Base-by-base conservation (phyloP, 805 yeast genomes). In the Myxozyma mucilagina region DNA sequence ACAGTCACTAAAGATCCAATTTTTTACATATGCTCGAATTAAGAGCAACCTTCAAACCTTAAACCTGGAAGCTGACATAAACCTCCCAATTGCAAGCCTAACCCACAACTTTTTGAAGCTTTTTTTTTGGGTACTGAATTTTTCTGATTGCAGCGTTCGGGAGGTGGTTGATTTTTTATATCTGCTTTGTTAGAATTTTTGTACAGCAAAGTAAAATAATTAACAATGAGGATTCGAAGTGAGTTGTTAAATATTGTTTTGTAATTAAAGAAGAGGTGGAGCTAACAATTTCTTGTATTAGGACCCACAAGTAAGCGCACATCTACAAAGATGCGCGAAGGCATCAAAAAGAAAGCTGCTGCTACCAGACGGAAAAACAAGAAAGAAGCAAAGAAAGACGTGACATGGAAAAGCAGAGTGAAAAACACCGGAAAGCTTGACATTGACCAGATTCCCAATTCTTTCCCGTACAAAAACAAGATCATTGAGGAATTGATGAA, bases 291-390 rank as follows among this genome's bases (percentile, higher is more conserved):
- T 48, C 35, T 36, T 10, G n/a, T 18, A 7, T 8, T 24, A 80
- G 78, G 81, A 75, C 87, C 87, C 65, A 87, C 91, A 43, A 88
- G 96, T 63, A 94, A 93, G 77, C 85, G 98, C 78, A 81, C 86
- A 55, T 83, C 94, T 72, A 93, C 98, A 70, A 90, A 96, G 75
- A 84, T 92, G 89, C 85, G 91, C 72, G 97, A 92, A 75, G 99
- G 99, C 66, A 91, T 94, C 74, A 88, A 90, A 79, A 94, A 91
- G 84, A 94, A 94, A 77, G 92, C 96, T 2, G 83, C 93, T 45
- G 97, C 98, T 7, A 93, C 92, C 69, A 82, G 87, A 66, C 85
- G 96, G 76, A 94, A 94, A 73, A 87, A 89, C 73, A 83, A 81
- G 69, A 94, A 94, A 77, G 67, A 74, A 31, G 82, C 96, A 18